Evolutionary conservation across 192 early-diverging fungal species (phyloP), one percentile per base, ranked within the genome.

Genomic region (Cetraspora pellucida): DNA sequence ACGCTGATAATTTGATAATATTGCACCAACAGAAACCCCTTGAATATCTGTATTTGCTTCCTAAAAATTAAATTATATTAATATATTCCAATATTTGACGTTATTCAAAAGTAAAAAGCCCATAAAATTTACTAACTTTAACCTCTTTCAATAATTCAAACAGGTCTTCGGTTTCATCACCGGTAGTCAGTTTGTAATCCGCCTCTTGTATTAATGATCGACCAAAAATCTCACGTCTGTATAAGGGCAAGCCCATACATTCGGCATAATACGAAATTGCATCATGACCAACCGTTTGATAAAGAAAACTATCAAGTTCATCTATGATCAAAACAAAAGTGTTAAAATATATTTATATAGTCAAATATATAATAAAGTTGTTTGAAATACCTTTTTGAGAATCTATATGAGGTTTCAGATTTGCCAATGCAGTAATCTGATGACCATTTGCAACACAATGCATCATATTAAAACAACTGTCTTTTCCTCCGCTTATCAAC

Each of bases 91-190:
- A 49, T 9, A 10, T 65, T 27, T 21, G 16, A 55, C 2, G 31
- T 23, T 47, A 55, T 31, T 23, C 69, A 67, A 14, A 44, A 17
- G 3, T 23, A 6, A 50, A 16, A 30, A 31, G 49, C 43, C 9
- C 19, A n/a, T n/a, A n/a, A 65, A 13, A 54, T 54, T 19, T 21
- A 52, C 78, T n/a, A 78, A 89, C 89, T 84, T 92, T 90, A 46
- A 95, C 94, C 10, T 86, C 80, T 49, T 81, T 68, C 0, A 99
- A 85, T 37, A 99, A 81, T 17, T 81, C 64, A 79, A 87, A 94
- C 59, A 99, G 84, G 79, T 99, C 97, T 81, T 99, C 97, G 0
- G 97, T 96, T 79, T 99, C 97, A 78, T 99, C 97, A 30, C 90
- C 84, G 37, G 82, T 68, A 17, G 90, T 93, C 1, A 77, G 71